Evolutionary conservation across 805 yeast genomes (phyloP), one percentile per base, ranked within the genome.

Genomic region (Candida tammaniensis): DNA sequence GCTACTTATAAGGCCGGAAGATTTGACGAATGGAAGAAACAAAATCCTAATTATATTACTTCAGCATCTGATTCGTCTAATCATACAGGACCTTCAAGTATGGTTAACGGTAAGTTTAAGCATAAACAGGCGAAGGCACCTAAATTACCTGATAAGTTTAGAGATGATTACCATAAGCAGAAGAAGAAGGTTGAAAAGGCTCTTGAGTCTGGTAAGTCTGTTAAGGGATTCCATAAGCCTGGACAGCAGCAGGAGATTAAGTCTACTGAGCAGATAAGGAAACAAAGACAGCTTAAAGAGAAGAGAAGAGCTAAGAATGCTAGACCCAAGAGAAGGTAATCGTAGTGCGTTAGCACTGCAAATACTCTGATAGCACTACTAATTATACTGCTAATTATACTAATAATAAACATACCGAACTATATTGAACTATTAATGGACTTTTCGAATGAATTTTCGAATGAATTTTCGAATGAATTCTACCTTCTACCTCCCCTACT

Each of bases 1-100:
- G 98, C 98, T 1, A 74, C 93, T 10, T 87, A 80, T 64, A 74
- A 86, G 53, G 80, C 95, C 2, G 99, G 99, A 29, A 79, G 86
- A 46, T 93, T 78, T 52, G 98, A 89, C 36, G 82, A 81, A 27
- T 93, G 99, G 99, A 84, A 84, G 55, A 72, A 79, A 44, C 77
- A 79, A 24, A 26, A 43, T 25, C 40, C 43, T 12, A 39, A 43
- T 25, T 23, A 31, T 14, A 34, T 34, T 18, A 11, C 26, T 14
- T 28, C 27, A 26, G 30, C 21, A 8, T n/a, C 38, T n/a, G 21
- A 25, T 7, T 5, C 22, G 5, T 13, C 31, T 13, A 24, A 19
- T 19, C 11, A 19, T 7, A 25, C 24, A 16, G 35, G 32, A 9
- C 24, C 33, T 7, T 40, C 52, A 25, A 52, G 53, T 24, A 53